These are phyloP conservation scores for Hansenula lynferdii DNA, from an alignment of 1,139 yeast species.

Conservation along the genomic window DNA sequence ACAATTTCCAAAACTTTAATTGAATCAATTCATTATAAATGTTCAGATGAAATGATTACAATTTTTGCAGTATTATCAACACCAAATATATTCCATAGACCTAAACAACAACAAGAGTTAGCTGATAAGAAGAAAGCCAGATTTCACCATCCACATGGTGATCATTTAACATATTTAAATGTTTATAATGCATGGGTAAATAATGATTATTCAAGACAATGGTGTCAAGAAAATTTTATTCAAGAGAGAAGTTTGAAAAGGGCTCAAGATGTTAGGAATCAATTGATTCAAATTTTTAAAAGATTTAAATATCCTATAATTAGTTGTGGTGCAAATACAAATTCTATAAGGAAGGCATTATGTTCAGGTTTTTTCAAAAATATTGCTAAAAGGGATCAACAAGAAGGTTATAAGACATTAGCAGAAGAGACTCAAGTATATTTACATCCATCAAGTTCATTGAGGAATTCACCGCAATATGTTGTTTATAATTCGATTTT, in stretches of 20 bases:
- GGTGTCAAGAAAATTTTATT: slow-evolving; percentile 81
- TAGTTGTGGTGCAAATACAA: slow-evolving; percentile 62
- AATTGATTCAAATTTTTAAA: slow-evolving; percentile 59
- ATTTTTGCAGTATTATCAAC: slow-evolving; percentile 92
- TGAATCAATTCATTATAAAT: slow-evolving; percentile 65
- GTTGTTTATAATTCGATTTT: slow-evolving; percentile 82
- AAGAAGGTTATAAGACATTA: slow-evolving; percentile 76
- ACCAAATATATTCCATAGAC: slow-evolving; percentile 80
- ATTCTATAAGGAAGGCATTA: slow-evolving; percentile 62
- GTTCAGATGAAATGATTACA: slow-evolving; percentile 79
- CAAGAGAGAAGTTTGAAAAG: slow-evolving; percentile 76
- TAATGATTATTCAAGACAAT: slow-evolving; percentile 53
- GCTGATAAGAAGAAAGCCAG: slow-evolving; percentile 78
- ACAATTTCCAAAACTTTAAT: slow-evolving; percentile 78
- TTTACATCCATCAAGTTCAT: slow-evolving; percentile 84
- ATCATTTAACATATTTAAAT: slow-evolving; percentile 79
- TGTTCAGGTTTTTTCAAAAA: slow-evolving; percentile 89
- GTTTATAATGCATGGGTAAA: slow-evolving; percentile 77
- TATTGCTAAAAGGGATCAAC: slow-evolving; percentile 74
- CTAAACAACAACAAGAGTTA: slow-evolving; percentile 67
- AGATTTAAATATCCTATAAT: slow-evolving; percentile 45
- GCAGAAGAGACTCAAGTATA: slow-evolving; percentile 74
- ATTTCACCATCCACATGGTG: slow-evolving; percentile 79
- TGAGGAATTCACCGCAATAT: slow-evolving; percentile 70
- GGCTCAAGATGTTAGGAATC: slow-evolving; percentile 77